Percentiles rank a stretch among this genome's conserved stretches.
These are phyloP conservation scores for Aphanomyces euteiches DNA, from an alignment of 352 stramenopile genomes.

Conservation along the genomic window DNA sequence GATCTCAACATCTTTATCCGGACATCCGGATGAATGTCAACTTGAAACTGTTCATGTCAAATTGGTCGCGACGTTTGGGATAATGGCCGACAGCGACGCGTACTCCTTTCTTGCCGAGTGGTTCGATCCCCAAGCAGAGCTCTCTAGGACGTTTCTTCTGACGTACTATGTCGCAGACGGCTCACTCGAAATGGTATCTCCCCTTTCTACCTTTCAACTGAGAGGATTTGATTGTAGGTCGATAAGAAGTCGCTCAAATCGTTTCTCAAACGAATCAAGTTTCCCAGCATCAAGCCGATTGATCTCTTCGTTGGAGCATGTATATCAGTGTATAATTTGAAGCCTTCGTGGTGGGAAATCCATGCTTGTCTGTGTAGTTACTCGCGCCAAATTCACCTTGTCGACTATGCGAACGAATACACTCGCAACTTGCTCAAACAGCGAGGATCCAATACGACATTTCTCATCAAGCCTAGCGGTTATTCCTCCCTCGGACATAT, in stretches of 20 bases:
- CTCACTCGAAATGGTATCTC: constrained; percentile 61
- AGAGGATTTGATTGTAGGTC: constrained; percentile 5
- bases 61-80: background rate
- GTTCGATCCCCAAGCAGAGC: constrained; percentile 65
- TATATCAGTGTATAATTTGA: constrained; percentile 50
- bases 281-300: constrained; percentile 56
- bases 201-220: background rate
- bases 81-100: constrained; percentile 52
- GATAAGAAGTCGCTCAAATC: constrained; percentile 56
- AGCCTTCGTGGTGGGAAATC: background rate
- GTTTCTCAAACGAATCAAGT: constrained; percentile 78
- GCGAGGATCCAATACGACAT: constrained; percentile 12
- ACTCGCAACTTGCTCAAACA: constrained; percentile 36
- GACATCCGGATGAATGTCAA: background rate
- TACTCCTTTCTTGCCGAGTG: constrained; percentile 77
- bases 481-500: constrained; percentile 22
- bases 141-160: constrained; percentile 68
- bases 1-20: background rate
- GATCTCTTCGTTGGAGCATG: constrained; percentile 67
- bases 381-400: constrained; percentile 62
- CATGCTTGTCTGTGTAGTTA: constrained; percentile 42
- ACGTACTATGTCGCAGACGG: constrained; percentile 62
- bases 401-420: constrained; percentile 66
- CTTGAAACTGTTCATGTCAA: constrained; percentile 9
- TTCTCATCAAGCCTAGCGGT: constrained; percentile 21